Conservation (phyloP, 306 rosid genomes). For the Abrus pulchellus region DNA sequence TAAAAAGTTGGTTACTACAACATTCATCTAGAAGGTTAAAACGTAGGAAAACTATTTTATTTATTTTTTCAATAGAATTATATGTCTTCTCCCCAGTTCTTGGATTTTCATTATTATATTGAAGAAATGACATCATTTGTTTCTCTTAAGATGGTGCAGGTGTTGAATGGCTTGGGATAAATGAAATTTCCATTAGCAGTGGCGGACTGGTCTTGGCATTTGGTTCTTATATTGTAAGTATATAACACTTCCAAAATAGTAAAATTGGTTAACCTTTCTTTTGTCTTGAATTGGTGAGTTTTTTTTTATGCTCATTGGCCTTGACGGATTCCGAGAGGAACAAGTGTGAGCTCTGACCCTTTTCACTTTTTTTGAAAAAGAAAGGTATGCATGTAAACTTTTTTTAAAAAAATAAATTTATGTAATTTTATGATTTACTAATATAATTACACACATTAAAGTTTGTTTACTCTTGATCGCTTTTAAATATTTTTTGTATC, state of each 20-base stretch:
- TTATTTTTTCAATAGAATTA: not conserved
- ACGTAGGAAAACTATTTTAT: not conserved
- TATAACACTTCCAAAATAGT: not conserved
- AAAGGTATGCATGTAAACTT: too few species aligned
- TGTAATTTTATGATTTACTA: too few species aligned
- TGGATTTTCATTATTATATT: not conserved
- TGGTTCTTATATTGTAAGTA: slow-evolving; percentile 77
- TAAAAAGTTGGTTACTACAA: not conserved
- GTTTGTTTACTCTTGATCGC: too few species aligned
- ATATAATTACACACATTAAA: too few species aligned
- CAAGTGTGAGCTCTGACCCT: too few species aligned
- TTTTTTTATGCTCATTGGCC: too few species aligned
- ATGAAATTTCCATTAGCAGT: slow-evolving; percentile 50
- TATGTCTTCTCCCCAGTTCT: not conserved
- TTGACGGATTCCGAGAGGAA: too few species aligned
- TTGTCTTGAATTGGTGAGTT: too few species aligned
- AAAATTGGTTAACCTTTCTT: slow-evolving; percentile 1
- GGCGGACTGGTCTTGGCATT: slow-evolving; percentile 57
- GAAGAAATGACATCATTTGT: not conserved
- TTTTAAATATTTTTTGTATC: too few species aligned
- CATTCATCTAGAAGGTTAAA: not conserved
- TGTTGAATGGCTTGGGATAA: slow-evolving; percentile 66
- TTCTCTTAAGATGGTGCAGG: slow-evolving; percentile 55
- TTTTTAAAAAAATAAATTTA: too few species aligned
- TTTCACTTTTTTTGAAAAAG: too few species aligned